Conservation (phyloP, 176 grass and related monocot species). For the Aechmea fasciata region DNA sequence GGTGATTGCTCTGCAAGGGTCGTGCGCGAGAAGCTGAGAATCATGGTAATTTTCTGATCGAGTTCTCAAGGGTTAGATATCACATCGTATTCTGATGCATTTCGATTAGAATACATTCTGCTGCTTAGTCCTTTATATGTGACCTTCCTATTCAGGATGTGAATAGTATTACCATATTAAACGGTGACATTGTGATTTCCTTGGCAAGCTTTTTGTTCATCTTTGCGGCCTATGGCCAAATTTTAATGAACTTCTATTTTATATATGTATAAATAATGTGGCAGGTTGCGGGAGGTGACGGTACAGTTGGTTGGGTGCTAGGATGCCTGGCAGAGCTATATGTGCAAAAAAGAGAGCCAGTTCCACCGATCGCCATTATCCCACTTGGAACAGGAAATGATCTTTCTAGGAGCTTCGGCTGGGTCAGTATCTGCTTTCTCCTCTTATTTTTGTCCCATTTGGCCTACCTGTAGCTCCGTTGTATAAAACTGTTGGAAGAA, state of each 20-base stretch:
- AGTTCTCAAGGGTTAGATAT: neutral
- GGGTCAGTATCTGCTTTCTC: constrained; percentile 57
- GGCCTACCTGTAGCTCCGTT: neutral
- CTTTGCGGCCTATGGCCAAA: neutral
- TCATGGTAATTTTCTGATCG: constrained; percentile 57
- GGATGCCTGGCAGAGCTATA: constrained; percentile 67
- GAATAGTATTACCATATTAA: too few species aligned
- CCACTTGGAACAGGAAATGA: constrained; percentile 97
- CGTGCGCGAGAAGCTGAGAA: constrained; percentile 55
- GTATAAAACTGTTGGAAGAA: too few species aligned
- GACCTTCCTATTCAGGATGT: too few species aligned
- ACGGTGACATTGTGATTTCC: too few species aligned
- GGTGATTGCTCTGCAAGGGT: constrained; percentile 60
- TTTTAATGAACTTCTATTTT: constrained; percentile 5
- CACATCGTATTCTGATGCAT: neutral
- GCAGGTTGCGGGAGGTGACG: constrained; percentile 91
- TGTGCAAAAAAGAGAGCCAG: constrained; percentile 45
- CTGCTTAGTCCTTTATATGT: neutral
- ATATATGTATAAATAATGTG: neutral
- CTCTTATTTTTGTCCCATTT: constrained; percentile 15
- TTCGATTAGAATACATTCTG: constrained; percentile 4
- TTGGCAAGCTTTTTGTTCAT: neutral
- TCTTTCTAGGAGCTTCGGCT: constrained; percentile 87
- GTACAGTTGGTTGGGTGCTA: constrained; percentile 72
- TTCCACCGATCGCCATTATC: constrained; percentile 70